phyloP scores from a whole-genome alignment of 1,284 basidiomycete genomes.

The Apiotrichum domesticum region DNA sequence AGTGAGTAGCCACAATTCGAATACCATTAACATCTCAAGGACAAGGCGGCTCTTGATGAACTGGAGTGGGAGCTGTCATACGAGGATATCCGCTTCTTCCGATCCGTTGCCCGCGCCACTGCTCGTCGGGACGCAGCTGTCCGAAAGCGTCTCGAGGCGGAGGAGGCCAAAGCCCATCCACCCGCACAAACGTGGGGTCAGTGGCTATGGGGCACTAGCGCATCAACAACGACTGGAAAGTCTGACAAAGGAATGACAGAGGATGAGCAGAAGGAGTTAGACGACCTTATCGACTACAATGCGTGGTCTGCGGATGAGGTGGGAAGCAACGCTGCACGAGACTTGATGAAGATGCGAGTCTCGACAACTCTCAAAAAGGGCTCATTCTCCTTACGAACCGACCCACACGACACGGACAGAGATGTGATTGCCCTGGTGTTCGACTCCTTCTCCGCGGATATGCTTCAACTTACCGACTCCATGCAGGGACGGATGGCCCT shows the following conservation, averaged over 20 bases:
- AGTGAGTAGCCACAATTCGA: background rate
- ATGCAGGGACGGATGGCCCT: conserved; percentile 76
- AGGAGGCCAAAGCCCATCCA: conserved; percentile 52
- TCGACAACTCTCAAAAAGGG: conserved; percentile 76
- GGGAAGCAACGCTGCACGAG: conserved; percentile 60
- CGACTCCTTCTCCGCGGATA: conserved; percentile 77
- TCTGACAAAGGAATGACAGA: conserved; percentile 56
- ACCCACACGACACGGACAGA: conserved; percentile 57
- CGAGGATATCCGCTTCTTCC: conserved; percentile 95
- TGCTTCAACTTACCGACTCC: conserved; percentile 81
- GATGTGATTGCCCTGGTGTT: conserved; percentile 88
- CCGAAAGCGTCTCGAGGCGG: conserved; percentile 62
- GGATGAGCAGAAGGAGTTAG: conserved; percentile 86
- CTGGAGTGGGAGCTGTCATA: conserved; percentile 83
- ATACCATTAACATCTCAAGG: conserved; percentile 53
- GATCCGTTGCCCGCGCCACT: conserved; percentile 86
- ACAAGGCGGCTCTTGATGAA: conserved; percentile 56
- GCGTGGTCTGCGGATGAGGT: conserved; percentile 64
- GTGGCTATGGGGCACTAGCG: conserved; percentile 63
- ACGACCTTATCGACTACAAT: conserved; percentile 91
- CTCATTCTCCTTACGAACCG: conserved; percentile 69
- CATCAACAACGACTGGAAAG: conserved; percentile 40
- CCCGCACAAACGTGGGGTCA: conserved; percentile 63
- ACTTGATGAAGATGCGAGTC: conserved; percentile 75
- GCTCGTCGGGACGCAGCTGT: conserved; percentile 77